These are phyloP conservation scores for Evansstolkia leycettana DNA, from an alignment of 495 filamentous ascomycete species.

Conservation along the genomic window DNA sequence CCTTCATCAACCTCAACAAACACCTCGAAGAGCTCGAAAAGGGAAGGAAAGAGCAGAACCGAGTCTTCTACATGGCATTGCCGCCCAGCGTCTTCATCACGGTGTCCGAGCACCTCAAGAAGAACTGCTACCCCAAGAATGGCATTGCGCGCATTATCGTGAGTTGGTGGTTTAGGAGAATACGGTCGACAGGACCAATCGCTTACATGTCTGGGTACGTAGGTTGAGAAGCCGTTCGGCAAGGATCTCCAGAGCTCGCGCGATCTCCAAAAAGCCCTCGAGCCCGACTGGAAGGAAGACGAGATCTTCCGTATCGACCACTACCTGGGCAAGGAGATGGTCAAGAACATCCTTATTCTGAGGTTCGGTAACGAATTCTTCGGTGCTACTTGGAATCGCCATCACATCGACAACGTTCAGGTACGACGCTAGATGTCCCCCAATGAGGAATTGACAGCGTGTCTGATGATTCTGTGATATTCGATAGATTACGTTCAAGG, in stretches of 20 bases:
- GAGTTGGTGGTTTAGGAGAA: conserved; percentile 13
- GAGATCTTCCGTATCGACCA: conserved; percentile 99
- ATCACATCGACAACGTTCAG: conserved; percentile 96
- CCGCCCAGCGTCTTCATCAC: conserved; percentile 97
- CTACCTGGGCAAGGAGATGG: conserved; percentile 99
- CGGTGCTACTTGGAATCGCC: conserved; percentile 96
- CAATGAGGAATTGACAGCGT: not conserved
- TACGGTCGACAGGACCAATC: conserved; percentile 6
- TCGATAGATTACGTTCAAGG: conserved; percentile 86
- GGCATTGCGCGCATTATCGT: conserved; percentile 94
- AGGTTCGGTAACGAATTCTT: conserved; percentile 99
- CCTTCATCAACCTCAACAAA: conserved; percentile 76
- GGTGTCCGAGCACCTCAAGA: conserved; percentile 93
- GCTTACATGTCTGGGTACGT: conserved; percentile 7
- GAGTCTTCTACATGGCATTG: conserved; percentile 98
- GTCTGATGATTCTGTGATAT: not conserved
- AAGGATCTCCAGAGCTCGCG: conserved; percentile 92
- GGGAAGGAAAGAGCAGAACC: conserved; percentile 69
- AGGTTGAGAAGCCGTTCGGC: conserved; percentile 99
- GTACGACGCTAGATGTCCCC: conserved; percentile 14
- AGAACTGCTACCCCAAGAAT: conserved; percentile 81
- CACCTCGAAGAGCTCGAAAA: conserved; percentile 85
- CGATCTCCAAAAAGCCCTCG: conserved; percentile 86
- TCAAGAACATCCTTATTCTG: conserved; percentile 98
- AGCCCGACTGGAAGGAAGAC: conserved; percentile 98